These are phyloP conservation scores for Xylaria digitata DNA, from an alignment of 2,329 filamentous ascomycete genomes.

Conservation along the genomic window DNA sequence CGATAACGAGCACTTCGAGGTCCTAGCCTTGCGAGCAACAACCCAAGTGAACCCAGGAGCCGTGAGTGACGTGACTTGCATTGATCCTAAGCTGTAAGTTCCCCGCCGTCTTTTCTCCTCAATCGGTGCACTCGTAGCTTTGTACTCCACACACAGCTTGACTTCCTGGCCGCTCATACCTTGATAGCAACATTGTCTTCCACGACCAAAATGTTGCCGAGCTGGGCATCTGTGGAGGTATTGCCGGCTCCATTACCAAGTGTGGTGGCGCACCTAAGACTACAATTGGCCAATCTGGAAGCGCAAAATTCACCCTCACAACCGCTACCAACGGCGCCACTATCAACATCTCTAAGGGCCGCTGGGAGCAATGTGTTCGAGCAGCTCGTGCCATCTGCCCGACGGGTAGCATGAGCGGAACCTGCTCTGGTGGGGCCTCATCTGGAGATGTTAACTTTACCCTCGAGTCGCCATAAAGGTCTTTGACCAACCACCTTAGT, in stretches of 20 bases:
- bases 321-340: constrained; percentile 57
- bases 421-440: constrained; percentile 61
- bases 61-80: constrained; percentile 55
- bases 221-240: constrained; percentile 64
- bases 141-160: not conserved
- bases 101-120: not conserved
- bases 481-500: constrained; percentile 13
- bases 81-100: constrained; percentile 56
- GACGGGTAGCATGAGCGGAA: constrained; percentile 59
- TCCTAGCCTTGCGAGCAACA: constrained; percentile 55
- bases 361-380: constrained; percentile 65
- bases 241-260: constrained; percentile 58
- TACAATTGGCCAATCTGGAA: constrained; percentile 60
- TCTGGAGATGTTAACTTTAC: constrained; percentile 59
- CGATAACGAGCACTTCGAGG: constrained; percentile 58
- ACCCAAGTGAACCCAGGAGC: constrained; percentile 56
- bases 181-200: constrained; percentile 55
- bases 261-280: constrained; percentile 58
- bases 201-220: constrained; percentile 63
- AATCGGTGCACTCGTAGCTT: not conserved
- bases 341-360: constrained; percentile 64
- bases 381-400: constrained; percentile 64
- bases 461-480: constrained; percentile 48
- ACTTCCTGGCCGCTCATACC: constrained; percentile 31
- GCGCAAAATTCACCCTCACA: constrained; percentile 60